Base-by-base conservation (phyloP, 345 rosid species). In the Trapa incisa region DNA sequence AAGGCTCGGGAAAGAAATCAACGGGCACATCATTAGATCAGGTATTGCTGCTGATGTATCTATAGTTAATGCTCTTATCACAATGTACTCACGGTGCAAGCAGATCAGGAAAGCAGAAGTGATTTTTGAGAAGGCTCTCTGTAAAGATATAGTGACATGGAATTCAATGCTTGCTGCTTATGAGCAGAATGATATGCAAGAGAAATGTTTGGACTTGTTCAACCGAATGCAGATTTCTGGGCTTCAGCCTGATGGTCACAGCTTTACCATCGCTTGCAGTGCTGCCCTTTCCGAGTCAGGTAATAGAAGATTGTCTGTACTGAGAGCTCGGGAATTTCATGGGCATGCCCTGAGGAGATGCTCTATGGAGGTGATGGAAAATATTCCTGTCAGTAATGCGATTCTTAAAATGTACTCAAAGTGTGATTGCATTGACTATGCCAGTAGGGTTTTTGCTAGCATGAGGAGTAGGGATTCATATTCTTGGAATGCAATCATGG, bases 141-240 rank as follows among this genome's bases (percentile, higher is more conserved):
- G 60, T 54, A n/a, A 5, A 8, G 60, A 54, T 35, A 54, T 54
- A n/a, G 17, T 54, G 22, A 54, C 60, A 1, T 54, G 60, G 60
- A n/a, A 54, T 54, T 54, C 60, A 22, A 54, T 54, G 60, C 60
- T 54, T 54, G 60, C 60, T 54, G 60, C 60, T 54, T 54, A 54
- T 54, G 60, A 54, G n/a, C 33, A 54, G 33, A n/a, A 54, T 17
- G n/a, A 6, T 11, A 7, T 54, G 60, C 60, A n/a, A 5, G 60
- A 54, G 60, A 54, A 54, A 54, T n/a, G 60, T 54, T 54, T 54
- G 33, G 4, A 54, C 60, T 54, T 54, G 60, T 54, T n/a, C 60
- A 54, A 54, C 60, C n/a, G 60, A 35, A 54, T 54, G 60, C 60
- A 54, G 35, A 22, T 22, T n/a, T 54, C 33, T 5, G 60, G 60